phyloP scores from a whole-genome alignment of 805 yeast genomes.

The Pichia pseudocactophila region DNA sequence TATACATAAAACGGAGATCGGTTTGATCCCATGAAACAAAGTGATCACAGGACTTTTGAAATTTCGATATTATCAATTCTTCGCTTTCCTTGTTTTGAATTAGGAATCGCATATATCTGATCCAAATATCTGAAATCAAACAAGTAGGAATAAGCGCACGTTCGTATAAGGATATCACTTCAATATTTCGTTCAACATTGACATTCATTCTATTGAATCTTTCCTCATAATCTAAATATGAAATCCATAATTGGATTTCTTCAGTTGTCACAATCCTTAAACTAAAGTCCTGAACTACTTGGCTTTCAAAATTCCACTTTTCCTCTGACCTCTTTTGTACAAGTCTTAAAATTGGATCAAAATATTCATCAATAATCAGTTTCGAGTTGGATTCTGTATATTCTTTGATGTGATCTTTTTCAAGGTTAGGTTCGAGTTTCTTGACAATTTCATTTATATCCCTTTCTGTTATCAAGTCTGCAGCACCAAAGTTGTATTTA shows the following conservation, averaged over 20 bases:
- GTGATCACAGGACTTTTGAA: conserved; percentile 40
- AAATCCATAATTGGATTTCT: conserved; percentile 47
- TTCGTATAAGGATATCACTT: conserved; percentile 48
- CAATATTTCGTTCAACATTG: conserved; percentile 13
- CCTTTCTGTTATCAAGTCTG: conserved; percentile 24
- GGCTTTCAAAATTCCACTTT: conserved; percentile 68
- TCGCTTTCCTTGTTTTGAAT: conserved; percentile 27
- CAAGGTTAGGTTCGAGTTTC: conserved; percentile 7
- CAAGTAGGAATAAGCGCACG: conserved; percentile 68
- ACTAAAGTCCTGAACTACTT: conserved; percentile 50
- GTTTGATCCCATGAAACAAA: conserved; percentile 26
- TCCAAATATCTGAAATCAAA: conserved; percentile 54
- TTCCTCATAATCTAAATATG: conserved; percentile 47
- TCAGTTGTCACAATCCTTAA: conserved; percentile 35
- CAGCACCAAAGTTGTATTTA: conserved; percentile 27
- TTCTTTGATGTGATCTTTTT: background rate
- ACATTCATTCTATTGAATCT: conserved; percentile 2
- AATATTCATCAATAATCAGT: conserved; percentile 33
- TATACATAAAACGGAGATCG: conserved; percentile 24
- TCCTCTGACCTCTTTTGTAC: conserved; percentile 46
- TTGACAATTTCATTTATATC: conserved; percentile 24
- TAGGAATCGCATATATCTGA: conserved; percentile 50
- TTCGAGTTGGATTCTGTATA: conserved; percentile 13
- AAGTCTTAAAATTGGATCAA: conserved; percentile 32
- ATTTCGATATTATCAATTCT: conserved; percentile 28